Evolutionary conservation across 495 filamentous ascomycete species (phyloP).

Genomic region (Penicillium fimorum): DNA sequence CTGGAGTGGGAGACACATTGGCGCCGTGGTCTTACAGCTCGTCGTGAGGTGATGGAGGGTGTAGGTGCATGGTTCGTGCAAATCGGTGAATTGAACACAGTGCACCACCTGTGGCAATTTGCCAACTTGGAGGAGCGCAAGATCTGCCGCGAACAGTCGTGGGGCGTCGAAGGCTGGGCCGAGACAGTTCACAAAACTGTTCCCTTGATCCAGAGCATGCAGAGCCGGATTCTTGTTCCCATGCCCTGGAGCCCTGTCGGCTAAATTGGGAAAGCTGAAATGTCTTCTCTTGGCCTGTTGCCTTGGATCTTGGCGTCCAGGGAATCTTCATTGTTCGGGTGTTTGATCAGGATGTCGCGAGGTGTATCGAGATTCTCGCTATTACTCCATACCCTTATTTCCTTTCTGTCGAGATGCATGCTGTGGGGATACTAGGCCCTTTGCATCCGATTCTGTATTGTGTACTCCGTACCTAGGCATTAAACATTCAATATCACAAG

Average conservation of each 20-base stretch:
- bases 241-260: conserved; percentile 95
- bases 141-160: conserved; percentile 87
- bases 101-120: conserved; percentile 99
- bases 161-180: conserved; percentile 93
- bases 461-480: conserved; percentile 23
- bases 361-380: not conserved
- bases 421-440: not conserved
- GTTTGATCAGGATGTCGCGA: not conserved
- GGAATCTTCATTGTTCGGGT: not conserved
- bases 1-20: conserved; percentile 99
- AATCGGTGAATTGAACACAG: conserved; percentile 94
- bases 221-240: conserved; percentile 87
- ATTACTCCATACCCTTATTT: not conserved
- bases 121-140: conserved; percentile 93
- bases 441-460: conserved; percentile 19
- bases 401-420: conserved; percentile 1
- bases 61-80: conserved; percentile 99
- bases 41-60: conserved; percentile 95
- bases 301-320: not conserved
- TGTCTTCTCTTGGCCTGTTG: not conserved
- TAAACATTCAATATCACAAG: conserved; percentile 15
- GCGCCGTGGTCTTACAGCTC: conserved; percentile 85
- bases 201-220: conserved; percentile 93
- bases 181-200: conserved; percentile 99
- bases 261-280: conserved; percentile 33